phyloP scores from a whole-genome alignment of 2,329 filamentous ascomycete genomes.

The Pseudocercospora musae region DNA sequence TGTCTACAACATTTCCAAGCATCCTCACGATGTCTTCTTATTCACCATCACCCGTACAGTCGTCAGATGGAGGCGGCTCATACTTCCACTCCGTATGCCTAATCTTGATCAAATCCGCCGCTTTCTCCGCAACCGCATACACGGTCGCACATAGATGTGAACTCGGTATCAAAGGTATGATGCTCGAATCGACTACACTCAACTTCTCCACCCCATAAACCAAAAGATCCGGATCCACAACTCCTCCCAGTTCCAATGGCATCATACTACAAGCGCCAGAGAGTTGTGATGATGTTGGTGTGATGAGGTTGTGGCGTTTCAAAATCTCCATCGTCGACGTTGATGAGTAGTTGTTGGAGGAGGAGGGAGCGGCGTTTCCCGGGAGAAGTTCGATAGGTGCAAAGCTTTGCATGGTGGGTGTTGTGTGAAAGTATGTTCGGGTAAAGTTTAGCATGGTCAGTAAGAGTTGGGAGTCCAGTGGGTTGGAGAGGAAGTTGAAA shows the following conservation, averaged over 20 bases:
- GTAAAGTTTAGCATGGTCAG: slow-evolving; percentile 37
- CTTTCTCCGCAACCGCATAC: slow-evolving; percentile 38
- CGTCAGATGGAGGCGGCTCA: neutral
- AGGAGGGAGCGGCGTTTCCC: slow-evolving; percentile 15
- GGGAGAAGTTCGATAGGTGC: slow-evolving; percentile 34
- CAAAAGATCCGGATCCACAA: slow-evolving; percentile 27
- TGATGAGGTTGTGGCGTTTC: neutral
- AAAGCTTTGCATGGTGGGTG: slow-evolving; percentile 33
- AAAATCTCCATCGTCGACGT: neutral
- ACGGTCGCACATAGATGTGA: slow-evolving; percentile 29
- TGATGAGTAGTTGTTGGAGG: neutral
- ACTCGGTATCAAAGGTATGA: slow-evolving; percentile 27
- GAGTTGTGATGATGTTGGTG: neutral
- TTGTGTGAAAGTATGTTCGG: slow-evolving; percentile 33
- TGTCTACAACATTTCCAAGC: neutral
- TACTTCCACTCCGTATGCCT: neutral
- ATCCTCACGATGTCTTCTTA: neutral
- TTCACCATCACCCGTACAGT: neutral
- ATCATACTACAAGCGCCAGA: slow-evolving; percentile 17
- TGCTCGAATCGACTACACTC: slow-evolving; percentile 35
- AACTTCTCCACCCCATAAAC: slow-evolving; percentile 31
- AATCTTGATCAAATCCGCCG: slow-evolving; percentile 32
- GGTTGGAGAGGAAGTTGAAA: slow-evolving; percentile 38
- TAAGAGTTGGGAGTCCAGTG: slow-evolving; percentile 37
- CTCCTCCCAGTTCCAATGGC: slow-evolving; percentile 26